Base-by-base conservation (phyloP, 78 protist species). In the Monocercomonoides exilis region DNA sequence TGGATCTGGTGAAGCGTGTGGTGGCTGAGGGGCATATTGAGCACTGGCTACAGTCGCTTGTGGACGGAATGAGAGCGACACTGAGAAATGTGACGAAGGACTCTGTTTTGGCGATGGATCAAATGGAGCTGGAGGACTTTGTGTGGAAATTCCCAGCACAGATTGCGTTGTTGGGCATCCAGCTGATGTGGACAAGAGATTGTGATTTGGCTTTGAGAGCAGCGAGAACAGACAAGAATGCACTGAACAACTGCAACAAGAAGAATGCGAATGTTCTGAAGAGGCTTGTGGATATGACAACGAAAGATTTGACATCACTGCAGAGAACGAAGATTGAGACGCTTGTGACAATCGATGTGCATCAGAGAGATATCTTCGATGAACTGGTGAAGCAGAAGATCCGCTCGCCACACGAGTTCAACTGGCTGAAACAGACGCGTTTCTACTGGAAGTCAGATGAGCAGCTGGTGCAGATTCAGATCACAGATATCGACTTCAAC, bases 391-490 rank as follows among this genome's bases (percentile, higher is more conserved):
- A 34, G 77, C 46, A 21, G 64, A 33, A 64, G 44, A 80, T 93
- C 42, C 0, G 45, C 43, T 64, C 45, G 44, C 45, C 90, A 2
- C 32, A 0, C 1, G 94, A 95, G 85, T 95, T 95, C 81, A 95
- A 91, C 85, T 95, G 97, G 97, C 81, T 84, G 79, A 89, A 87
- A 88, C 97, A 95, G 82, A 81, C 91, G 2, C 87, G 95, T n/a
- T 91, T 88, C 90, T 93, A 93, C 90, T 93, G 94, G 94, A 0
- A 33, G 38, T 41, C 0, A 3, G 96, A 92, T 11, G 2, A 0
- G 41, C 93, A 90, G 84, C 2, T 35, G 35, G 29, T 63, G 3
- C 1, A 80, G n/a, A 84, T 95, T 44, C n/a, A 63, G 41, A 91
- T 94, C 35, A 88, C 94, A 43, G 94, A 95, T 46, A 90, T 91